phyloP scores from a whole-genome alignment of 208 protist genomes.

The Kentomonas sorsogonicus region DNA sequence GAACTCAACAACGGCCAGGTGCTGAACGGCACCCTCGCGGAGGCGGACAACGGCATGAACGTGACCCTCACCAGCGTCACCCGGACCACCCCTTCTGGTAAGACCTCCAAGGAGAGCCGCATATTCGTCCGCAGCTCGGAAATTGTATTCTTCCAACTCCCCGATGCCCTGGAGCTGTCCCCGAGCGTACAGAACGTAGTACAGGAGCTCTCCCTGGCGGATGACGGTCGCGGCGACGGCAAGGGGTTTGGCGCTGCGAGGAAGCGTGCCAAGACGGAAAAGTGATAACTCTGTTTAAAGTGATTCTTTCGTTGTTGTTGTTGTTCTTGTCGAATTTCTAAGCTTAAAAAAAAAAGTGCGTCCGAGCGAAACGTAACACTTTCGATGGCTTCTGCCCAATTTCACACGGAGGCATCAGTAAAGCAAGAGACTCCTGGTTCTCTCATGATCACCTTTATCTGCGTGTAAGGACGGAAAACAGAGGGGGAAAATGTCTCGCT shows the following conservation, averaged over 20 bases:
- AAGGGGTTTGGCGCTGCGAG: constrained; percentile 70
- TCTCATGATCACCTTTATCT: too few species aligned
- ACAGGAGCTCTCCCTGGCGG: constrained; percentile 41
- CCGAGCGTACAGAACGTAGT: constrained; percentile 66
- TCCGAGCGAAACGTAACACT: too few species aligned
- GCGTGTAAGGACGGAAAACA: too few species aligned
- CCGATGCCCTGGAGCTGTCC: constrained; percentile 77
- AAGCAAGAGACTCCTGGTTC: too few species aligned
- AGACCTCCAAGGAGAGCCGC: constrained; percentile 47
- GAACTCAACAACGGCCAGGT: constrained; percentile 90
- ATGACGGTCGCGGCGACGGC: constrained; percentile 69
- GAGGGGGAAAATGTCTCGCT: too few species aligned
- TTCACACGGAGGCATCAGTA: too few species aligned
- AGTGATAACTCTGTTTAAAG: too few species aligned
- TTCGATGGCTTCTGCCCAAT: too few species aligned
- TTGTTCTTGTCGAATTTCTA: too few species aligned
- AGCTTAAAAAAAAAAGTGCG: too few species aligned
- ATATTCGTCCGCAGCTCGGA: constrained; percentile 88
- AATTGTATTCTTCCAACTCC: constrained; percentile 90
- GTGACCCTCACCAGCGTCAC: constrained; percentile 74
- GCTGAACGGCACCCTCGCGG: constrained; percentile 80
- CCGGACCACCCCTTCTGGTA: constrained; percentile 65
- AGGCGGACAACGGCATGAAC: constrained; percentile 92
- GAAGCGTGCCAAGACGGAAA: too few species aligned
- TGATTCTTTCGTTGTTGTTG: too few species aligned